Conservation (phyloP, 148 eudicot genomes). For the Nepenthes mirabilis region DNA sequence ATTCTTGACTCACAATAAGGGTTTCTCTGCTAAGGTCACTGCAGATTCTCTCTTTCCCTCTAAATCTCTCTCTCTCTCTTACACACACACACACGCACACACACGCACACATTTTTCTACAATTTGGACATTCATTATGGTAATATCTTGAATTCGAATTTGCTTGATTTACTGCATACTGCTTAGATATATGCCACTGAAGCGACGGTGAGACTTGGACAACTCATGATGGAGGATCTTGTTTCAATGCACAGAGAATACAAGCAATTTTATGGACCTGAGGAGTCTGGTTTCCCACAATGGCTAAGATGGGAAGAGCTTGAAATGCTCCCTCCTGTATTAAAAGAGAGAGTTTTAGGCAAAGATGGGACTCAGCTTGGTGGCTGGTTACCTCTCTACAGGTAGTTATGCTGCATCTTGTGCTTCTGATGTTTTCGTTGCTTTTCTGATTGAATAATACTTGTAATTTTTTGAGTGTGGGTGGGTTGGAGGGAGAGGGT, state of each 20-base stretch:
- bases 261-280: constrained; percentile 70
- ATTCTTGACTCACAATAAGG: constrained; percentile 48
- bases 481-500: background rate
- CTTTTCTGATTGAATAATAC: background rate
- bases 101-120: background rate
- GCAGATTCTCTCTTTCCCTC: background rate
- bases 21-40: constrained; percentile 57
- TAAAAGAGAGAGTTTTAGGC: constrained; percentile 48
- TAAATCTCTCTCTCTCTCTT: no score
- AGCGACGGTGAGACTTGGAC: constrained; percentile 62
- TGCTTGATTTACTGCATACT: constrained; percentile 8
- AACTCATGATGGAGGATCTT: constrained; percentile 84
- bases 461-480: background rate
- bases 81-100: no score
- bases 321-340: constrained; percentile 37
- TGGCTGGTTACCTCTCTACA: constrained; percentile 69
- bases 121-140: background rate
- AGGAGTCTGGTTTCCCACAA: constrained; percentile 27
- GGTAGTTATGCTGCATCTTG: constrained; percentile 22
- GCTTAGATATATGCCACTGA: constrained; percentile 77
- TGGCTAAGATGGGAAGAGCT: constrained; percentile 81
- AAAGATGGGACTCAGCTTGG: constrained; percentile 51
- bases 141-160: background rate
- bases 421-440: background rate
- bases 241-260: constrained; percentile 63